Evolutionary conservation across 2,329 filamentous ascomycete species (phyloP), one percentile per base, ranked within the genome.

Genomic region (Pseudophaeomoniella oleicola): DNA sequence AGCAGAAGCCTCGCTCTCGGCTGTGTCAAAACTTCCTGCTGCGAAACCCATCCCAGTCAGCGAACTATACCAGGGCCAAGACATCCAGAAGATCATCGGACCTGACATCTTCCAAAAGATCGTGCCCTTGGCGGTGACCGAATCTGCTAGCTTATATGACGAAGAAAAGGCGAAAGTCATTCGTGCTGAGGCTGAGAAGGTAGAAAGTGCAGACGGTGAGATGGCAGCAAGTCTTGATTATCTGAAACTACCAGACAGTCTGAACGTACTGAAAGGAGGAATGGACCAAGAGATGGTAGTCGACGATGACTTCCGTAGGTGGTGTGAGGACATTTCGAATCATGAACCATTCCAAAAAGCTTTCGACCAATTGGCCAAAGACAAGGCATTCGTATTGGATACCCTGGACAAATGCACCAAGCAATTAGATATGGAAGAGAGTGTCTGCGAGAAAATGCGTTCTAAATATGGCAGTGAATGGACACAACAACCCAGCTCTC

Each of bases 401-500:
- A 72, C 76, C 2, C 58, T 98, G 38, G 86, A 94, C 39, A 74
- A 73, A 39, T 84, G 84, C 48, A 77, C 78, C 38, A 93, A 93
- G 55, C 82, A 92, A 50, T 63, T 98, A 30, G 90, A 98, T 47
- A 86, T 90, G 76, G 90, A 98, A 57, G 92, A 96, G 60, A 92
- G 84, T 38, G 84, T 96, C 0, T 98, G 90, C 55, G 90, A 98
- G 57, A 98, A 96, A 66, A 98, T 98, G 90, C 75, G 90, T 33
- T 92, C 86, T 10, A 98, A 98, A 56, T 96, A 96, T 54, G 87
- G 88, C 38, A 72, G 70, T 17, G 88, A 96, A 37, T 98, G 90
- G 90, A 94, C 85, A 13, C 90, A 98, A 51, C 90, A 98, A 51
- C 90, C 90, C 9, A 96, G 88, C 54, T 84, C 83, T 19, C 72